Conservation (phyloP, 2,329 filamentous ascomycete species). For the Cladosporium colombiae region DNA sequence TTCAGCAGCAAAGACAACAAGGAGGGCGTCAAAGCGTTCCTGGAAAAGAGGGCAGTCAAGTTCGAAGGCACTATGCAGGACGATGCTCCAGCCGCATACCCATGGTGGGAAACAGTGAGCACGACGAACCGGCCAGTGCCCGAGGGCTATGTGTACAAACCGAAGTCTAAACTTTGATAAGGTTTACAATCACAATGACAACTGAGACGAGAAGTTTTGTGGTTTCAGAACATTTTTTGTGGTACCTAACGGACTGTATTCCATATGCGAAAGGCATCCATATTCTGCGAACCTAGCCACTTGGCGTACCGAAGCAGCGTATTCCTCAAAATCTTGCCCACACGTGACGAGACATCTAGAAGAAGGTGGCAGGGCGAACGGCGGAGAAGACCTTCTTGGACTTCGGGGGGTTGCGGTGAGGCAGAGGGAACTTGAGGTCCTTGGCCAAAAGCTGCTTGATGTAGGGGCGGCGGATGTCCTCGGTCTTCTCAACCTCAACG, state of each 20-base stretch:
- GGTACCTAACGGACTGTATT: constrained; percentile 19
- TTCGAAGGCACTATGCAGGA: constrained; percentile 63
- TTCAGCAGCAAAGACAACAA: constrained; percentile 63
- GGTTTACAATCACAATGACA: not conserved
- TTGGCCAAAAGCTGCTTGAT: constrained; percentile 98
- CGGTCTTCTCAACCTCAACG: constrained; percentile 91
- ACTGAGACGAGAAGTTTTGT: not conserved
- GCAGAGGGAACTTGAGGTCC: constrained; percentile 96
- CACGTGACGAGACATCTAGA: constrained; percentile 56
- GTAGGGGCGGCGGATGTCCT: constrained; percentile 96
- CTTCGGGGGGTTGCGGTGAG: constrained; percentile 88
- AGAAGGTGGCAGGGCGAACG: constrained; percentile 95
- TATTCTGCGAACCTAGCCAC: constrained; percentile 18
- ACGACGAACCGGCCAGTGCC: constrained; percentile 18
- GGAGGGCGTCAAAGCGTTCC: constrained; percentile 68
- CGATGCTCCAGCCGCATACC: constrained; percentile 61
- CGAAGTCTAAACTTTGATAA: constrained; percentile 8
- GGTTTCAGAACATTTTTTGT: constrained; percentile 17
- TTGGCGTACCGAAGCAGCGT: constrained; percentile 18
- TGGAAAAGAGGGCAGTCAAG: constrained; percentile 65
- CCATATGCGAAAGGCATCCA: constrained; percentile 17
- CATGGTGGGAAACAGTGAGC: constrained; percentile 67
- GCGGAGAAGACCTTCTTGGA: constrained; percentile 91
- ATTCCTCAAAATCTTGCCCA: constrained; percentile 5
- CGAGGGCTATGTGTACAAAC: constrained; percentile 6